Percentiles rank a stretch among this genome's conserved stretches.
phyloP scores from a whole-genome alignment of 768 basidiomycete species.

The Crassisporium funariophilum region DNA sequence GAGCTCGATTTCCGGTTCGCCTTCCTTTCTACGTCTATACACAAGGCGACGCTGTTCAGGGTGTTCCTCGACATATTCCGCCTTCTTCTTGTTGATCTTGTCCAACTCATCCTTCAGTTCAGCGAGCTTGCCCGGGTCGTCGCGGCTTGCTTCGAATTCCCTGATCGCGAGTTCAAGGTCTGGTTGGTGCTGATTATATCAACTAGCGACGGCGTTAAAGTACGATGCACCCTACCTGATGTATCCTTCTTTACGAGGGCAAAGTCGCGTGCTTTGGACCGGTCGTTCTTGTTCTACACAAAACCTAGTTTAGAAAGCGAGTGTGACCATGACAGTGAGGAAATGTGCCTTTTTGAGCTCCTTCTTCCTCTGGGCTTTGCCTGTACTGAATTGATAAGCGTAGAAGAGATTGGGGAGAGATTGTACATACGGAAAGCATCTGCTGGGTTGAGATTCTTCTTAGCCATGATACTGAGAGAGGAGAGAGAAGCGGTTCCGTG shows the following conservation, averaged over 20 bases:
- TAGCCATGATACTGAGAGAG: conserved; percentile 58
- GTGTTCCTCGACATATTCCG: conserved; percentile 90
- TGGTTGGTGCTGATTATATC: conserved; percentile 29
- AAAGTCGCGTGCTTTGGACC: conserved; percentile 82
- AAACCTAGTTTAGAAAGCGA: conserved; percentile 23
- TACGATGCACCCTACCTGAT: conserved; percentile 49
- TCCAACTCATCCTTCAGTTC: conserved; percentile 78
- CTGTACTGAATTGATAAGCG: conserved; percentile 40
- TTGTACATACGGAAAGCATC: conserved; percentile 79
- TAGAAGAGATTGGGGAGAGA: neutral
- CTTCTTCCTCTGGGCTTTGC: conserved; percentile 91
- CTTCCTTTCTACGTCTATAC: conserved; percentile 58
- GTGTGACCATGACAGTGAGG: neutral
- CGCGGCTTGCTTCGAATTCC: conserved; percentile 53
- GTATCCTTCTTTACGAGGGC: conserved; percentile 96
- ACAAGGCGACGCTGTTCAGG: conserved; percentile 90
- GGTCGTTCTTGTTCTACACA: conserved; percentile 88
- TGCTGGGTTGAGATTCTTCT: conserved; percentile 91
- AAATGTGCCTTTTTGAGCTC: conserved; percentile 86
- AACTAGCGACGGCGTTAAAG: neutral
- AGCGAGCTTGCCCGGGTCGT: conserved; percentile 65
- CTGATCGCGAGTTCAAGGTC: conserved; percentile 83
- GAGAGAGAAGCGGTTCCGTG: conserved; percentile 23
- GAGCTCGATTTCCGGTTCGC: conserved; percentile 43
- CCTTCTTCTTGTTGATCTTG: conserved; percentile 83